Base-by-base conservation (phyloP, 2,329 filamentous ascomycete species). In the Aspergillus terreus region DNA sequence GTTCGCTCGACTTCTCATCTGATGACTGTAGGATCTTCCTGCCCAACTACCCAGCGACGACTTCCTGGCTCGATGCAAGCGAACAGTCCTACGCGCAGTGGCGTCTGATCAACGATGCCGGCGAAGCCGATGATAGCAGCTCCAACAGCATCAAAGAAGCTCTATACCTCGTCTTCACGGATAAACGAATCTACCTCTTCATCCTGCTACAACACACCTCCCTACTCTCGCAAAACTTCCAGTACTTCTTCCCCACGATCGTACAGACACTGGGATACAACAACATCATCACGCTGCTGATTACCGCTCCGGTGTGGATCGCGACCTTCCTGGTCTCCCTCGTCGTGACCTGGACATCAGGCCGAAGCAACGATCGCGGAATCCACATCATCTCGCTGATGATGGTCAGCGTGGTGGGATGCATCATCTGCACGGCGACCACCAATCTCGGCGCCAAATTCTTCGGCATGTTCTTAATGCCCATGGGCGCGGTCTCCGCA, bases 181-280 rank as follows among this genome's bases (percentile, higher is more conserved):
- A 67, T 33, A 62, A 59, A 17, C 66, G 67, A 11, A 69, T 68
- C 47, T 69, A 70, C 45, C 59, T 71, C 6, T 73, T 78, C 10
- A 74, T 76, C 4, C 51, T 76, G 7, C 74, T 78, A 59, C 75
- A 78, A 55, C 76, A 78, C 58, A 68, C 74, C 58, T 73, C 73
- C 2, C 76, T 78, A 47, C 66, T 76, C 44, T 70, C 74, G 0
- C 79, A 82, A 59, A 80, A 78, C 1, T 84, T 85, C 59, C 81
- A 83, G 43, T 85, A 85, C 62, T 85, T 85, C 70, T 86, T 86
- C 67, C 84, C 84, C 0, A 81, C 77, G 0, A 83, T 87, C 38
- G 80, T 86, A 1, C 75, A 81, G 41, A 84, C 81, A 0, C 74
- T 87, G 0, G 81, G 82, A 0, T 86, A 82, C 63, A 72, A 55